A percentile compares a stretch with the other conserved stretches of the same genome.
Evolutionary conservation across 2,329 filamentous ascomycete species (phyloP).

Genomic region (Fusarium musae): DNA sequence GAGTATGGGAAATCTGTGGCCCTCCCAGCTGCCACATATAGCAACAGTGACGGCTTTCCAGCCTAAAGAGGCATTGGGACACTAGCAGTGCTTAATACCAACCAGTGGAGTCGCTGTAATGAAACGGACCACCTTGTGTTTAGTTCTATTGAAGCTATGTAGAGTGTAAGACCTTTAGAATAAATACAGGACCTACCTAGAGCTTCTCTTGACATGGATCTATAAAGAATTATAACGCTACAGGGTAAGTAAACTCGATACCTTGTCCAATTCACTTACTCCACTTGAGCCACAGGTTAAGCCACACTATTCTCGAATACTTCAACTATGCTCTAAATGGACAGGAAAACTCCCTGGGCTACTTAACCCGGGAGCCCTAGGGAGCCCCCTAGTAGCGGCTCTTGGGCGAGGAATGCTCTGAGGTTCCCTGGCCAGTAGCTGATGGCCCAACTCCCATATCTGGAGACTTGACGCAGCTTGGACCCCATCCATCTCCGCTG

Average conservation of each 20-base stretch:
- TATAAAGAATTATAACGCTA: not conserved
- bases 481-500: constrained; percentile 24
- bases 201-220: not conserved
- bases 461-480: constrained; percentile 34
- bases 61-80: not conserved
- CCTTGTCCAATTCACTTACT: not conserved
- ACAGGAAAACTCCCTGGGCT: not conserved
- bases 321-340: not conserved
- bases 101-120: not conserved
- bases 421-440: constrained; percentile 27
- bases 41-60: not conserved
- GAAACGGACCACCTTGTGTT: not conserved
- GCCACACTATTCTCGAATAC: not conserved
- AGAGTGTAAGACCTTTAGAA: not conserved
- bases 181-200: not conserved
- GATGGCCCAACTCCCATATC: constrained; percentile 25
- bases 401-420: constrained; percentile 34
- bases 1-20: not conserved
- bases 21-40: not conserved
- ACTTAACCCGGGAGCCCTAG: not conserved
- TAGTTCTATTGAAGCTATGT: not conserved
- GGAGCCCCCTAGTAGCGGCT: constrained; percentile 20
- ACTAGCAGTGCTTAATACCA: not conserved
- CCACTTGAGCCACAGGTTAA: constrained; percentile 5
- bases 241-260: not conserved